Evolutionary conservation across 1,284 basidiomycete species (phyloP), one percentile per base, ranked within the genome.

Genomic region (Spongiforma sp.): DNA sequence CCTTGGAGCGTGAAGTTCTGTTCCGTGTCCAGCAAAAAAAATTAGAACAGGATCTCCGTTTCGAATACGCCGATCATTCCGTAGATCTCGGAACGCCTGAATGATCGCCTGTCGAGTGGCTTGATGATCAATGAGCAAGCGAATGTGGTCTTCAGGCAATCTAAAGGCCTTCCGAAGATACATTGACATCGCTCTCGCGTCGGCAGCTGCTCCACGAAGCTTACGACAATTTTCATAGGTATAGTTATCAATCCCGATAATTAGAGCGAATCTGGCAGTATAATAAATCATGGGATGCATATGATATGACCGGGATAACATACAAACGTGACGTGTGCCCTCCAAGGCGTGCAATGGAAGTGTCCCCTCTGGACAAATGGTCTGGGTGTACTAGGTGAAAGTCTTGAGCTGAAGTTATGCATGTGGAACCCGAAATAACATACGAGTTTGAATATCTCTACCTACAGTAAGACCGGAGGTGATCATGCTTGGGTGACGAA

Each of bases 11-110:
- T 74, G 70, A 30, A 86, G 69, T 46, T 78, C 79, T 65, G 83
- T 84, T 15, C 89, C 89, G 67, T 89, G 87, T 12, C 87, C 88
- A 34, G 88, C 85, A 68, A 87, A 90, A 69, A 86, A 90, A 59
- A 89, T 78, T 60, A 90, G 64, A 26, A 90, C 84, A 19, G 87
- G 83, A 64, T 90, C 86, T 6, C 83, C 86, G 17, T 71, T 68
- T 46, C 83, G 78, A 36, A 90, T 87, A 21, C 75, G 77, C 11
- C 79, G 70, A 67, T 90, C 87, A 68, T 83, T 80, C 62, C 82
- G 73, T 32, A 90, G 76, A 65, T 86, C 83, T 5, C 73, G 71
- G 68, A 89, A 85, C 3, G 70, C 77, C 60, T 83, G 74, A 67
- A 88, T 84, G 46, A 89, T 88, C 58, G 77, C 79, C 24, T 75